phyloP scores from a whole-genome alignment of 148 eudicot species.

The Arctostaphylos glauca region DNA sequence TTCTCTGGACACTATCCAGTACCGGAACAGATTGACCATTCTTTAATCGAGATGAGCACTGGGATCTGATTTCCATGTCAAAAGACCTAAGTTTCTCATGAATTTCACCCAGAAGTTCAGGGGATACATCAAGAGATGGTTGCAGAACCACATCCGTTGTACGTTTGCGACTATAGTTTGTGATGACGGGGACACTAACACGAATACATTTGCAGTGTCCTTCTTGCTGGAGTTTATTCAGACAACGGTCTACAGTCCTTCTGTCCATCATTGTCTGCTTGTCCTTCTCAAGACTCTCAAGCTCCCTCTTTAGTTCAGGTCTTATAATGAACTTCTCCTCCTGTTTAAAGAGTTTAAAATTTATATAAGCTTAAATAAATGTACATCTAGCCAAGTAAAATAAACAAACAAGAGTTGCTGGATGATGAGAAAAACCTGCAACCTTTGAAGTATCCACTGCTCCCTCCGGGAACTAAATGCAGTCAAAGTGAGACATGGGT shows the following conservation, averaged over 20 bases:
- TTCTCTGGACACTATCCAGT: conserved; percentile 65
- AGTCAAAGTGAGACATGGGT: conserved; percentile 63
- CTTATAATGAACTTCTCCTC: conserved; percentile 72
- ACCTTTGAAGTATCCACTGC: conserved; percentile 68
- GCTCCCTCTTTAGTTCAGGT: conserved; percentile 75
- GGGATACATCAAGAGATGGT: conserved; percentile 55
- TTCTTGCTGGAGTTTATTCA: conserved; percentile 69
- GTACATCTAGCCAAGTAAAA: not conserved
- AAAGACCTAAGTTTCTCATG: conserved; percentile 74
- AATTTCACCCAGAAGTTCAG: conserved; percentile 66
- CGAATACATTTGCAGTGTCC: conserved; percentile 68
- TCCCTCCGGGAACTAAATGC: conserved; percentile 64
- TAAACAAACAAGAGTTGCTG: conserved; percentile 11
- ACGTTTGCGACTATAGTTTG: conserved; percentile 70
- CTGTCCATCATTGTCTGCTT: conserved; percentile 65
- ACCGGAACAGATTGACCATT: conserved; percentile 56
- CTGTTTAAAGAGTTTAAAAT: conserved; percentile 33
- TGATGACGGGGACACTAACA: conserved; percentile 63
- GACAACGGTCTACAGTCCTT: conserved; percentile 64
- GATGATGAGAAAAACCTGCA: conserved; percentile 52
- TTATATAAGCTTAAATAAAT: not conserved
- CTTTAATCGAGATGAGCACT: conserved; percentile 44
- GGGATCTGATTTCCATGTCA: conserved; percentile 63
- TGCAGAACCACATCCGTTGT: conserved; percentile 62
- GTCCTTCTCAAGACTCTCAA: conserved; percentile 76